phyloP scores from a whole-genome alignment of 2,329 filamentous ascomycete species.

The Nothopassalora personata region DNA sequence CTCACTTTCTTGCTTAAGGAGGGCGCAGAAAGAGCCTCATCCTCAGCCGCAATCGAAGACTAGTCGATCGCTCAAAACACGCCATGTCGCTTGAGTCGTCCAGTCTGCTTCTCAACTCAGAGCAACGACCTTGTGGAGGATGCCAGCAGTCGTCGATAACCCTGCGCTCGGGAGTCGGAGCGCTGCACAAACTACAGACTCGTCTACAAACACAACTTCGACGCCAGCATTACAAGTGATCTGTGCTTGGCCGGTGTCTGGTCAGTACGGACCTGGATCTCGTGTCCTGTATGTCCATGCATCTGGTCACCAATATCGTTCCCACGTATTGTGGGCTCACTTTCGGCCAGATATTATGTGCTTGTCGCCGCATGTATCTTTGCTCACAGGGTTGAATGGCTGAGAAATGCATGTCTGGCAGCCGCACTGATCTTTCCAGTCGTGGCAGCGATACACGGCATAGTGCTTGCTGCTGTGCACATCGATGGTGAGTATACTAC shows the following conservation, averaged over 20 bases:
- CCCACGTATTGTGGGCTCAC: not conserved
- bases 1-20: not conserved
- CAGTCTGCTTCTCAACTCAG: not conserved
- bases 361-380: slow-evolving; percentile 59
- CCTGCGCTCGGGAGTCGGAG: not conserved
- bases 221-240: slow-evolving; percentile 35
- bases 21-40: not conserved
- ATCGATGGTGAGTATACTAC: slow-evolving; percentile 46
- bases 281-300: slow-evolving; percentile 45
- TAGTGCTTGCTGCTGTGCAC: slow-evolving; percentile 57
- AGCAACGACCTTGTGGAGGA: not conserved
- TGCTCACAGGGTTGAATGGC: slow-evolving; percentile 57
- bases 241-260: slow-evolving; percentile 54
- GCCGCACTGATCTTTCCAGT: slow-evolving; percentile 59
- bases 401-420: slow-evolving; percentile 58
- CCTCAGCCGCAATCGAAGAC: not conserved
- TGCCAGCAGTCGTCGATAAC: not conserved
- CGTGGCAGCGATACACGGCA: slow-evolving; percentile 58
- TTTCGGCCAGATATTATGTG: slow-evolving; percentile 52
- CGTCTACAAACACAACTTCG: not conserved
- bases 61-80: not conserved
- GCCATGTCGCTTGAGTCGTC: not conserved
- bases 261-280: slow-evolving; percentile 54
- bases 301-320: not conserved
- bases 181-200: not conserved